A percentile compares a stretch with the other conserved stretches of the same genome.
phyloP scores from a whole-genome alignment of 352 stramenopile species.

The Phytophthora idaei region DNA sequence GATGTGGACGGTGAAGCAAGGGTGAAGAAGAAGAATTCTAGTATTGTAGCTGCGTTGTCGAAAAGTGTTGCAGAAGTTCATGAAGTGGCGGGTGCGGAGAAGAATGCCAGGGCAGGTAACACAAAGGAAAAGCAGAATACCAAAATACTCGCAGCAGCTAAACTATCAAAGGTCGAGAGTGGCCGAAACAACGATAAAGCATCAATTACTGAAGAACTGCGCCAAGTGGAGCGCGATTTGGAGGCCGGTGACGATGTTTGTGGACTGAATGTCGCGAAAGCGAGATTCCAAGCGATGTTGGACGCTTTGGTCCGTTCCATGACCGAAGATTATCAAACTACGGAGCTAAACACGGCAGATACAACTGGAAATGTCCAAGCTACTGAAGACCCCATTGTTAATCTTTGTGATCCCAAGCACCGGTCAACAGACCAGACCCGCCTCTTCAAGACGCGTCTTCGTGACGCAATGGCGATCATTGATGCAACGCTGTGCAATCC shows the following conservation, averaged over 20 bases:
- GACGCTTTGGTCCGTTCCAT: background rate
- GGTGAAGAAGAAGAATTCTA: background rate
- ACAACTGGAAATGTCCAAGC: background rate
- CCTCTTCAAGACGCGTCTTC: slow-evolving; percentile 60
- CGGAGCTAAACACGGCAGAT: background rate
- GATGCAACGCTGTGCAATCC: slow-evolving; percentile 61
- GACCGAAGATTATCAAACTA: background rate
- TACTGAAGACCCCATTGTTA: slow-evolving; percentile 23
- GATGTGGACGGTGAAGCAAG: background rate
- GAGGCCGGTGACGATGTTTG: background rate
- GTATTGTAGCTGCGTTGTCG: background rate
- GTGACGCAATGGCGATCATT: slow-evolving; percentile 61
- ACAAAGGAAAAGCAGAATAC: background rate
- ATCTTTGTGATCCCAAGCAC: slow-evolving; percentile 50
- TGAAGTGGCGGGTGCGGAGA: background rate
- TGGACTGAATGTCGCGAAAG: slow-evolving; percentile 6
- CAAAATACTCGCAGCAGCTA: background rate
- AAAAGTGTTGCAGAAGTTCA: background rate
- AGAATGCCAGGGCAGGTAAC: background rate
- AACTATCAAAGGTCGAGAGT: background rate
- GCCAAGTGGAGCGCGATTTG: slow-evolving; percentile 3
- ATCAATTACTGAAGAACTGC: background rate
- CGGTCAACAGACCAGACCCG: slow-evolving; percentile 46
- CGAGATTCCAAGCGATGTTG: slow-evolving; percentile 3
- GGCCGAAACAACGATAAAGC: background rate